Conservation (phyloP, 306 rosid species). For the Sphenostylis stenocarpa region DNA sequence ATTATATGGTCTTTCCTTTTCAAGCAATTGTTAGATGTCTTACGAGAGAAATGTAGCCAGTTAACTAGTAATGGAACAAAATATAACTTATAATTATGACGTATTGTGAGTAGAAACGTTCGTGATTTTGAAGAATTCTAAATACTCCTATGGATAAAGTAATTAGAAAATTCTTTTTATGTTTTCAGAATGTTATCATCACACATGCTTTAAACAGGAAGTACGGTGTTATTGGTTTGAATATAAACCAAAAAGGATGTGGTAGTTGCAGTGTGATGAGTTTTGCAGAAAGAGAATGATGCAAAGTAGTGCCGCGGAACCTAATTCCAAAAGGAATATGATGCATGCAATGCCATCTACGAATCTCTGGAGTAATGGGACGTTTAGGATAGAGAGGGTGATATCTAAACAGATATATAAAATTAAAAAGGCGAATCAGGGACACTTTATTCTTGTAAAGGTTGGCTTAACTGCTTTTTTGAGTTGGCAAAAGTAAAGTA, state of each 20-base stretch:
- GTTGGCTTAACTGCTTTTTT: neutral
- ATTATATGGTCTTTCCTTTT: neutral
- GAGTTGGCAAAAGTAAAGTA: slow-evolving; percentile 29
- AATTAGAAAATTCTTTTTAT: neutral
- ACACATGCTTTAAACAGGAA: too few species aligned
- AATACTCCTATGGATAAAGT: neutral
- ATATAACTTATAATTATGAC: neutral
- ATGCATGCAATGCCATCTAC: slow-evolving; percentile 9
- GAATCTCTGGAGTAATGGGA: slow-evolving; percentile 21
- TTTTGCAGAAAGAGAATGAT: neutral
- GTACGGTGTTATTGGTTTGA: neutral
- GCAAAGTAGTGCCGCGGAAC: slow-evolving; percentile 31
- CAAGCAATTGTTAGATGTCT: neutral
- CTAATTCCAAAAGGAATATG: slow-evolving; percentile 28
- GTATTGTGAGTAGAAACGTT: neutral
- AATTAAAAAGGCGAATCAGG: slow-evolving; percentile 28
- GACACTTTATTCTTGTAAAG: slow-evolving; percentile 27
- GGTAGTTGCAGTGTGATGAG: neutral
- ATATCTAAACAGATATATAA: neutral
- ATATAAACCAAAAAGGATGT: neutral
- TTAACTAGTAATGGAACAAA: neutral
- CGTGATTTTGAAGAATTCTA: neutral
- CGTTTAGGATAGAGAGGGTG: slow-evolving; percentile 22
- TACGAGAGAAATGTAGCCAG: neutral
- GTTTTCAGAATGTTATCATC: neutral